A percentile compares a stretch with the other conserved stretches of the same genome.
These are phyloP conservation scores for Penicillium sp. DNA, from an alignment of 2,329 filamentous ascomycete species.

Conservation along the genomic window DNA sequence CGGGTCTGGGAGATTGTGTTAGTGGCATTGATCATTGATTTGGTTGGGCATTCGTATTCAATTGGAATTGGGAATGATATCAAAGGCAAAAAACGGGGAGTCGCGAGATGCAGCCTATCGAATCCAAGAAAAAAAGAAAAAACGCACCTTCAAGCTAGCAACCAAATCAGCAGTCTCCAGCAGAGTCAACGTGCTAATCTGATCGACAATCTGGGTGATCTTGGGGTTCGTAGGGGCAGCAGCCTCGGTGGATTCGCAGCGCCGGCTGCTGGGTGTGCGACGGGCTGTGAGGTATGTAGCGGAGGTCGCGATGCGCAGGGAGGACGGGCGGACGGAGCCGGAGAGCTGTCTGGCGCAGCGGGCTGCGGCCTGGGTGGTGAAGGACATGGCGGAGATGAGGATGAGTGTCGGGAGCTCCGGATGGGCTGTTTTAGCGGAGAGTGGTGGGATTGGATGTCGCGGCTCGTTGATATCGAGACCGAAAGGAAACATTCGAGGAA, in stretches of 20 bases:
- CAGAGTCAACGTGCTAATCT: constrained; percentile 97
- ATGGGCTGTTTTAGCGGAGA: constrained; percentile 9
- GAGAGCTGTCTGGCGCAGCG: constrained; percentile 44
- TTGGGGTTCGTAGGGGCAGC: constrained; percentile 74
- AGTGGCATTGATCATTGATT: background rate
- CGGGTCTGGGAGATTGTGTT: constrained; percentile 58
- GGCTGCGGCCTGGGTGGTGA: constrained; percentile 40
- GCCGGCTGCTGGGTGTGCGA: constrained; percentile 54
- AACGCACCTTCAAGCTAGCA: constrained; percentile 80
- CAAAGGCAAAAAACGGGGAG: background rate
- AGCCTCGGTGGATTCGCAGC: constrained; percentile 84
- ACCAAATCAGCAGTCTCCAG: constrained; percentile 97
- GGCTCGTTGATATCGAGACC: constrained; percentile 22
- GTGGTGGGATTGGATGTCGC: constrained; percentile 18
- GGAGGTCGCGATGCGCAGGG: constrained; percentile 40
- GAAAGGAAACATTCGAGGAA: constrained; percentile 36
- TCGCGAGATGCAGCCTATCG: too few relatives aligned
- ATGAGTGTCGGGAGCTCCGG: background rate
- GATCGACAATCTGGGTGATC: constrained; percentile 90
- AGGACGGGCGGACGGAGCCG: constrained; percentile 39
- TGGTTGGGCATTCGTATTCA: background rate
- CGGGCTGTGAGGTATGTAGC: constrained; percentile 39
- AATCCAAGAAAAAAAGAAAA: background rate
- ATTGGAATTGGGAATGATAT: constrained; percentile 9
- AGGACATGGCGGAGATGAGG: constrained; percentile 35